Percentiles rank a stretch among this genome's conserved stretches.
Conservation (phyloP, 2,329 filamentous ascomycete species). For the Pseudogymnoascus sp. region DNA sequence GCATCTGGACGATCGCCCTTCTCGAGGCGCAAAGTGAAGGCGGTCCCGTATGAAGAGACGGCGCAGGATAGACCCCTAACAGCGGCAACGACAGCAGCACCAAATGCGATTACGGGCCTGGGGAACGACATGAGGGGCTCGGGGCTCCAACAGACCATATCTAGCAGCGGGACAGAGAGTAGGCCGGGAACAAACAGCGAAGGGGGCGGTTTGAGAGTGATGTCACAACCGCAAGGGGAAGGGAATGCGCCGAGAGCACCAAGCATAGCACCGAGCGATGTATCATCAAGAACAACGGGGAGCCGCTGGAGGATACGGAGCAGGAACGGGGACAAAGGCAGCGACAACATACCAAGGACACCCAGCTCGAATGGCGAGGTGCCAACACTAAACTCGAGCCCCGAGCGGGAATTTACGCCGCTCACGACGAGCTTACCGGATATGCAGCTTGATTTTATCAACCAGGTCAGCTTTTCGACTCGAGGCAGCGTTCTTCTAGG, state of each 20-base stretch:
- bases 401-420: conserved; percentile 36
- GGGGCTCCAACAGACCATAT: conserved; percentile 41
- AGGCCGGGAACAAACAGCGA: conserved; percentile 28
- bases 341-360: neutral
- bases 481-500: conserved; percentile 56
- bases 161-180: conserved; percentile 34
- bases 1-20: conserved; percentile 9
- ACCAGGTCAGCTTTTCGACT: conserved; percentile 51
- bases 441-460: conserved; percentile 47
- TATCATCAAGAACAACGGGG: neutral
- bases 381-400: neutral
- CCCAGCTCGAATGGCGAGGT: neutral
- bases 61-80: conserved; percentile 50
- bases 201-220: conserved; percentile 3
- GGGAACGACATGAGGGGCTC: conserved; percentile 44
- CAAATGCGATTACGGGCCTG: conserved; percentile 23
- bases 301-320: conserved; percentile 8
- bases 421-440: conserved; percentile 50
- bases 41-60: conserved; percentile 54
- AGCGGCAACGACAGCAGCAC: conserved; percentile 29
- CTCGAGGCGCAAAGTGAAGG: conserved; percentile 32
- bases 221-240: neutral
- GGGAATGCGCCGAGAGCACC: neutral
- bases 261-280: neutral
- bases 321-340: neutral